Conservation (phyloP, 2,329 filamentous ascomycete genomes). For the Apiospora rasikravindrae region DNA sequence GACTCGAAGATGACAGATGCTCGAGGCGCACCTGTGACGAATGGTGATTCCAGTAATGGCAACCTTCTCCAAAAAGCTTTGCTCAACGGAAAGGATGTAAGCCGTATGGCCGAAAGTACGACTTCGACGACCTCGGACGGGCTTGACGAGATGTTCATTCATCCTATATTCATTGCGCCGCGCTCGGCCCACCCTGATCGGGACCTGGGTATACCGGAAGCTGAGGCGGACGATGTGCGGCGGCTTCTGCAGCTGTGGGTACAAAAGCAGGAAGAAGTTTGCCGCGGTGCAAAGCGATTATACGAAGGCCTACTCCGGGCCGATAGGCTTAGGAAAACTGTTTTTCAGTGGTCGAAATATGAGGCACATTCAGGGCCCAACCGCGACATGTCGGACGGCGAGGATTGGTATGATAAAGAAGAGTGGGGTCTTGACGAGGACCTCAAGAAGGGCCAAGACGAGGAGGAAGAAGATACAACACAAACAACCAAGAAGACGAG, state of each 20-base stretch:
- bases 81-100: constrained; percentile 24
- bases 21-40: constrained; percentile 19
- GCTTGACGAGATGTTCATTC: constrained; percentile 61
- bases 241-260: constrained; percentile 76
- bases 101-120: constrained; percentile 29
- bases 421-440: constrained; percentile 78
- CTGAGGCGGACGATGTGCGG: constrained; percentile 80
- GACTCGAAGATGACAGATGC: not conserved
- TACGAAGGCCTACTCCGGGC: constrained; percentile 75
- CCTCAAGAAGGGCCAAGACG: constrained; percentile 80
- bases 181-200: constrained; percentile 66
- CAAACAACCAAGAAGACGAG: constrained; percentile 66
- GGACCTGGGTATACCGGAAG: constrained; percentile 72
- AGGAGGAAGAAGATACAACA: constrained; percentile 76
- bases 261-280: constrained; percentile 86
- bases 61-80: constrained; percentile 24
- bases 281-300: constrained; percentile 70
- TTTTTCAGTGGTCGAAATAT: constrained; percentile 77
- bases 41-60: constrained; percentile 20
- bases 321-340: constrained; percentile 72
- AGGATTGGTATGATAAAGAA: constrained; percentile 87
- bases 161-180: constrained; percentile 76
- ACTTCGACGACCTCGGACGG: constrained; percentile 47
- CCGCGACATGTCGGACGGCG: constrained; percentile 82
- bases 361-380: constrained; percentile 72